These are phyloP conservation scores for Dissoconium aciculare DNA, from an alignment of 2,329 filamentous ascomycete genomes.

Conservation along the genomic window DNA sequence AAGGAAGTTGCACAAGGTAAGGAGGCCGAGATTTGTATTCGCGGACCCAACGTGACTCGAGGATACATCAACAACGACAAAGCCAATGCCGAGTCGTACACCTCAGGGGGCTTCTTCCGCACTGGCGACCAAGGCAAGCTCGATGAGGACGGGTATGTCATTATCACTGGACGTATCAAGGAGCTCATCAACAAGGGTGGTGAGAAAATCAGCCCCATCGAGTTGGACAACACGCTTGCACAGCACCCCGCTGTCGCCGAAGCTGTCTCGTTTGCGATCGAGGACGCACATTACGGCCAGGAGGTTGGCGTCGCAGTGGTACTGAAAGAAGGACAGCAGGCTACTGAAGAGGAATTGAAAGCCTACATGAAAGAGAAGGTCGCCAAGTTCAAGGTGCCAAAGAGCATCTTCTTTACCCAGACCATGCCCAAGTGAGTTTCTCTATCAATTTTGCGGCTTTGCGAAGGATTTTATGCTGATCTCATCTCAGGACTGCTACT, in stretches of 20 bases:
- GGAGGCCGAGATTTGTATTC: conserved; percentile 72
- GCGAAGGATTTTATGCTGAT: not conserved
- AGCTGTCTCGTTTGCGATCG: conserved; percentile 70
- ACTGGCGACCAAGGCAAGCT: conserved; percentile 75
- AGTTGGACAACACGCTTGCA: conserved; percentile 70
- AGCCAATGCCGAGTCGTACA: conserved; percentile 62
- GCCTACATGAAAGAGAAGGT: conserved; percentile 53
- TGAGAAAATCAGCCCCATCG: conserved; percentile 79
- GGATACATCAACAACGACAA: conserved; percentile 72
- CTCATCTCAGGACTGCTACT: conserved; percentile 43
- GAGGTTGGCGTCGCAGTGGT: conserved; percentile 67
- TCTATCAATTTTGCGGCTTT: conserved; percentile 27
- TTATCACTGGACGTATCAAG: conserved; percentile 85
- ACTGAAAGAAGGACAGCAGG: conserved; percentile 45
- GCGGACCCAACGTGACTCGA: conserved; percentile 67
- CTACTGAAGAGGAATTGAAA: conserved; percentile 46
- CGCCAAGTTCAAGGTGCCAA: conserved; percentile 74
- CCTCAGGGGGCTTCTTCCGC: conserved; percentile 64
- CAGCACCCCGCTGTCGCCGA: conserved; percentile 58
- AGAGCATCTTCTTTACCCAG: conserved; percentile 71
- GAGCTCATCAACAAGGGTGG: conserved; percentile 84
- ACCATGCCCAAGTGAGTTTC: conserved; percentile 55
- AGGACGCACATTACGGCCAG: conserved; percentile 71
- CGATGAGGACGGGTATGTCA: conserved; percentile 65
- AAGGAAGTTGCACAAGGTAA: conserved; percentile 51